Base-by-base conservation (phyloP, 192 early-diverging fungal genomes). In the Ambispora gerdemannii region DNA sequence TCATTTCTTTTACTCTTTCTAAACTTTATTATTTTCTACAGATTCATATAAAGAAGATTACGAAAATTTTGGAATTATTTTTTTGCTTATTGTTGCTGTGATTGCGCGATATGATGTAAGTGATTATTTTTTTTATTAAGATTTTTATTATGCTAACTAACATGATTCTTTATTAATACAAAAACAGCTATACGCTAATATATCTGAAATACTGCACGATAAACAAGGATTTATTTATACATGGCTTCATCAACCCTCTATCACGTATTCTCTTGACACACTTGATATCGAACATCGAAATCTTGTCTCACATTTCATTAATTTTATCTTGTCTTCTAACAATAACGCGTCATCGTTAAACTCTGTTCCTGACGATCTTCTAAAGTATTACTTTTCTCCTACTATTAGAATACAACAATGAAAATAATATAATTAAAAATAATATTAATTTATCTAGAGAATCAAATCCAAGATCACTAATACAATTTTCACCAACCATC, bases 91-190 rank as follows among this genome's bases (percentile, higher is more conserved):
- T 2, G 4, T 27, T 43, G 58, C 11, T 59, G 35, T 47, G 10
- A 49, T 70, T 28, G 24, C 38, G 24, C 24, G 67, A 43, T 70
- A 70, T 59, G 67, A 70, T 34, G 67, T 70, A 70, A 59, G 22
- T 20, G n/a, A 43, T 31, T 47, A 17, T 10, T 53, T 53, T 53
- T 4, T n/a, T 53, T 43, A 43, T 43, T 43, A 10, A 15, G 38
- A 10, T 15, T 43, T 6, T 43, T 43, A 43, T 43, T 15, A 43
- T 43, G 7, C 15, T 6, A 43, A 43, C 6, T 43, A 43, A 43
- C 6, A 10, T 10, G 15, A 43, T 43, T 43, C 38, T 43, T 10
- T 43, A 43, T 10, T 43, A 10, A 43, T 10, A 43, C 15, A 43
- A 43, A 10, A 10, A 43, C 28, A 70, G 67, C 31, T 70, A 8